A percentile compares a stretch with the other conserved stretches of the same genome.
These are phyloP conservation scores for Ogataea henricii DNA, from an alignment of 805 yeast genomes.

Conservation along the genomic window DNA sequence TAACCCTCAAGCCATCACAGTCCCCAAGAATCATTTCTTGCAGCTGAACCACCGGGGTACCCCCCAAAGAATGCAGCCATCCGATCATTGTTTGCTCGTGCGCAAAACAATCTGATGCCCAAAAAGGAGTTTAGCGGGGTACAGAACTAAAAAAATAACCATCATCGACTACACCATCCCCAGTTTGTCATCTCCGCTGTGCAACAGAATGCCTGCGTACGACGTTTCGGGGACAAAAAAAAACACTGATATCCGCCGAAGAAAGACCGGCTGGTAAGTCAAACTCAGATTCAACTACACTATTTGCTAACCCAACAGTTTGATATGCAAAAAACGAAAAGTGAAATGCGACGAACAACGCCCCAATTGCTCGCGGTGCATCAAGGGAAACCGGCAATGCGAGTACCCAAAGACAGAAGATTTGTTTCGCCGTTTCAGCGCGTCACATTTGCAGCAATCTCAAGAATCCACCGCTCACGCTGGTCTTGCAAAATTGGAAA, in stretches of 20 bases:
- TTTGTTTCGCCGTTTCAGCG: conserved; percentile 1
- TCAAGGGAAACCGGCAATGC: conserved; percentile 9
- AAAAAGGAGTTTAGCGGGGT: background rate
- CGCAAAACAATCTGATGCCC: background rate
- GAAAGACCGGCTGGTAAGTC: conserved; percentile 18
- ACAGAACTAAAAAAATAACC: too few species aligned
- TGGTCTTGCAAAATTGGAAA: background rate
- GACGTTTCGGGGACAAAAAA: too few species aligned
- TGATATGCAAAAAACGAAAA: conserved; percentile 16
- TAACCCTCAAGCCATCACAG: too few species aligned
- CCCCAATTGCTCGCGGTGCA: conserved; percentile 10
- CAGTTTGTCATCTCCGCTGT: too few species aligned
- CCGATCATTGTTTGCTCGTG: too few species aligned
- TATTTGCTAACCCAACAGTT: conserved; percentile 9
- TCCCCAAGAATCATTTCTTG: too few species aligned
- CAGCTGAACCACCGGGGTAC: too few species aligned
- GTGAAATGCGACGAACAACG: conserved; percentile 15
- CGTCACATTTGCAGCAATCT: background rate
- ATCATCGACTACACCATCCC: too few species aligned
- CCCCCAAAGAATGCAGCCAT: too few species aligned
- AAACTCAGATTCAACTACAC: too few species aligned
- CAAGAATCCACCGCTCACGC: too few species aligned
- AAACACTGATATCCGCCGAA: conserved; percentile 6
- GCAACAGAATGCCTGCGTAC: too few species aligned
- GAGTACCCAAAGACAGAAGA: conserved; percentile 8